A percentile compares a stretch with the other conserved stretches of the same genome.
Evolutionary conservation across 2,329 filamentous ascomycete genomes (phyloP).

Genomic region (Teratosphaeria zuluensis): DNA sequence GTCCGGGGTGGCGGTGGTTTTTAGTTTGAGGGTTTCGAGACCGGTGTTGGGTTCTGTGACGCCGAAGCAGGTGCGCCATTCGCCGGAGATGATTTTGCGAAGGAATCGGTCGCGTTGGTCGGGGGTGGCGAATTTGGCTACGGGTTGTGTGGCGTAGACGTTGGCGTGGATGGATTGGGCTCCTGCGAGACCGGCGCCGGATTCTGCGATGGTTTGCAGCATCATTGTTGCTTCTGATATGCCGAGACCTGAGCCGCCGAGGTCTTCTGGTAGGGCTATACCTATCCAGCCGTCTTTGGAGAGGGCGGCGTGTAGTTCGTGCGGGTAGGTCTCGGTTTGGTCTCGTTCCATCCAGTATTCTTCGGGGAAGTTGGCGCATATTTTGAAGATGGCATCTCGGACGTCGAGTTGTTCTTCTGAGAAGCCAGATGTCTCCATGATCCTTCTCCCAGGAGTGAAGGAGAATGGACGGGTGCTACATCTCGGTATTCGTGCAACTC

Average conservation of each 20-base stretch:
- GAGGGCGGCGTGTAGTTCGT: constrained; percentile 65
- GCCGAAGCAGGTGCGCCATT: constrained; percentile 67
- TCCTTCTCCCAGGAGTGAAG: constrained; percentile 12
- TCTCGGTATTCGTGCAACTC: not conserved
- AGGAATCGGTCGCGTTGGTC: constrained; percentile 56
- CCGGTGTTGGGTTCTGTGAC: constrained; percentile 79
- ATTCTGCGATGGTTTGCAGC: constrained; percentile 57
- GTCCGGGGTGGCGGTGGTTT: constrained; percentile 54
- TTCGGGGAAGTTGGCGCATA: constrained; percentile 63
- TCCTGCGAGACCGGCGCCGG: constrained; percentile 67
- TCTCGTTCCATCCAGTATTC: constrained; percentile 70
- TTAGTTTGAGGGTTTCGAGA: constrained; percentile 64
- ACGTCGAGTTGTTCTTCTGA: constrained; percentile 64
- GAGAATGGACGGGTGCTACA: constrained; percentile 21
- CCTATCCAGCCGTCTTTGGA: constrained; percentile 72
- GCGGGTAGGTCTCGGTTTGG: constrained; percentile 59
- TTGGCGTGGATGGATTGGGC: constrained; percentile 51
- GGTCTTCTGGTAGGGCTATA: constrained; percentile 63
- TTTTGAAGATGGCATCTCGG: constrained; percentile 56
- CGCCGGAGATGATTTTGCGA: constrained; percentile 60
- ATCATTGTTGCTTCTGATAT: constrained; percentile 80
- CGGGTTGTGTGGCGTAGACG: constrained; percentile 65
- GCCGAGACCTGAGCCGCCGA: constrained; percentile 65
- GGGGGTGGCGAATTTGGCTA: constrained; percentile 61
- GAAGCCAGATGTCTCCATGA: constrained; percentile 65